Evolutionary conservation across 345 rosid species (phyloP), one percentile per base, ranked within the genome.

Genomic region (Sonneratia caseolaris): DNA sequence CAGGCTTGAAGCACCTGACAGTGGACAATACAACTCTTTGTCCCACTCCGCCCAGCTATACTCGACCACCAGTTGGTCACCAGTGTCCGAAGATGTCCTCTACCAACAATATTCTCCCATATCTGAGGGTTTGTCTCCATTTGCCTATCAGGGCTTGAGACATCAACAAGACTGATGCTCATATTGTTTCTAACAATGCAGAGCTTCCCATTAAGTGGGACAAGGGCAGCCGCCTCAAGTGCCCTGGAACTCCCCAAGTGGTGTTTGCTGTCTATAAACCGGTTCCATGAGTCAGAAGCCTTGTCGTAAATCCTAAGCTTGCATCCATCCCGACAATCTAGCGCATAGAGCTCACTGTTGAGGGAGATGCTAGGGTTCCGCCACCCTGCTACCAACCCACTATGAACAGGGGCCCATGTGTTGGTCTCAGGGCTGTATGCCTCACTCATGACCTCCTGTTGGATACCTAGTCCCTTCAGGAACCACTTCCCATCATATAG

Each of bases 1-100:
- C 89, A 93, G 59, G 89, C 96, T 88, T 89, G 96, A 80, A 93
- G 97, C 72, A 93, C 94, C 80, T 91, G 98, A 68, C 97, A 91
- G 74, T 93, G 98, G 77, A 91, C 89, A 36, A 93, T 91, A 74
- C 91, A 96, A 81, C 91, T 88, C 79, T 81, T 93, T 75, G 87
- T 73, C 55, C 91, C 83, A 68, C 91, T 89, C 79, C 98, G 85
- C 35, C 98, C 98, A 22, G 98, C 94, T 19, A 93, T 82, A 77
- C 94, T 93, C 3, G 96, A 93, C 97, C 84, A 86, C 72, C 91
- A 64, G 71, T 91, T 93, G 53, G 91, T 85, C 16, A 93, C 86
- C 37, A 93, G 86, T 57, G 87, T 84, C 84, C 87, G 84, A 48
- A 93, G 82, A 81, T 88, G 91, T 66, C 97, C 96, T 79, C 81